These are phyloP conservation scores for Candida ponderosae DNA, from an alignment of 805 yeast genomes.

Conservation along the genomic window DNA sequence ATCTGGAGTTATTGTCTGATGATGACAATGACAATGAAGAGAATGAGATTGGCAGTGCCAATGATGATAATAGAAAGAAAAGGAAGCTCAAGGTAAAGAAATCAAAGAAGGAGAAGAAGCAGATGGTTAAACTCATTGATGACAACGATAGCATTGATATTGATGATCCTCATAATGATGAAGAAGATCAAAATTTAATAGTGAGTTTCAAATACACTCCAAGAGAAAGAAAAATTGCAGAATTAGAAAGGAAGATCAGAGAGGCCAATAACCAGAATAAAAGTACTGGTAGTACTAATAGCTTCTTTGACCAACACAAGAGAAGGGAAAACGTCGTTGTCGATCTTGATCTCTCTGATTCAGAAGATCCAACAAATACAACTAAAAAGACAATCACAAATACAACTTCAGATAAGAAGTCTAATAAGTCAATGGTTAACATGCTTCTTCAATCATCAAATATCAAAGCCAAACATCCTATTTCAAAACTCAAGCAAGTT, in stretches of 20 bases:
- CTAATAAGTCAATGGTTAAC: no score
- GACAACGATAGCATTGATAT: neutral
- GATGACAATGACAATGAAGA: constrained; percentile 3
- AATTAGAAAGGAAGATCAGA: constrained; percentile 16
- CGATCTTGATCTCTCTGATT: no score
- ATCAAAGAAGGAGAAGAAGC: neutral
- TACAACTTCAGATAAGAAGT: no score
- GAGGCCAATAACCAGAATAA: neutral
- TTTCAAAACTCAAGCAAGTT: constrained; percentile 14
- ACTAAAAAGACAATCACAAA: no score
- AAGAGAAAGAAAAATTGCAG: constrained; percentile 9
- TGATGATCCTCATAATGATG: neutral
- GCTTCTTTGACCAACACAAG: no score
- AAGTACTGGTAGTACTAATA: neutral
- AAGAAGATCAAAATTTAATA: neutral
- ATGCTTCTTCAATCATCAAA: no score
- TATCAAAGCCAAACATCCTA: constrained; percentile 5
- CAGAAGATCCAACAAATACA: no score
- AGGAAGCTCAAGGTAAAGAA: neutral
- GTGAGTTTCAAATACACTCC: constrained; percentile 14
- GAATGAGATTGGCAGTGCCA: neutral
- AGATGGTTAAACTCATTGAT: neutral
- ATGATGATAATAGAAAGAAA: no score
- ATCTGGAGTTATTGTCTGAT: constrained; percentile 8
- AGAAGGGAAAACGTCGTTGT: neutral